These are phyloP conservation scores for Filosporella fistucella DNA, from an alignment of 495 filamentous ascomycete genomes.

Conservation along the genomic window DNA sequence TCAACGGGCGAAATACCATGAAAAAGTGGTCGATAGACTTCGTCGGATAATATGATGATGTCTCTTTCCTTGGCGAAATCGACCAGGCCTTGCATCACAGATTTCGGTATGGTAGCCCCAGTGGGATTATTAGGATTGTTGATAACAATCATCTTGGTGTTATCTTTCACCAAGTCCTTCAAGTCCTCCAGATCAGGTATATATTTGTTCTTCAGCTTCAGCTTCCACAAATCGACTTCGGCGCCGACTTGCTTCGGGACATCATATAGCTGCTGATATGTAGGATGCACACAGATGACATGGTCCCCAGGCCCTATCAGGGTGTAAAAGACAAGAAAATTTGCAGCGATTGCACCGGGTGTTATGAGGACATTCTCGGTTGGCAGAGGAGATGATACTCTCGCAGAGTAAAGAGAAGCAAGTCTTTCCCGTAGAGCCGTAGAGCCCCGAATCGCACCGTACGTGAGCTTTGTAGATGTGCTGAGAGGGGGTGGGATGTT, in stretches of 20 bases:
- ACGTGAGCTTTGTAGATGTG: constrained; percentile 53
- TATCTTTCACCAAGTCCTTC: constrained; percentile 59
- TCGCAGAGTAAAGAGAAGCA: constrained; percentile 60
- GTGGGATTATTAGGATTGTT: constrained; percentile 92
- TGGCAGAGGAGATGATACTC: constrained; percentile 45
- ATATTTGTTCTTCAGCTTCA: constrained; percentile 61
- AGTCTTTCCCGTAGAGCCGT: constrained; percentile 56
- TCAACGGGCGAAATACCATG: constrained; percentile 48
- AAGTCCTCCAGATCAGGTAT: constrained; percentile 65
- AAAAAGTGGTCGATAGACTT: constrained; percentile 89
- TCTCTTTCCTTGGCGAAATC: constrained; percentile 55
- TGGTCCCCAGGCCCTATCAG: constrained; percentile 78
- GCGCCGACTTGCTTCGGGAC: constrained; percentile 76
- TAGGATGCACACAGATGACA: constrained; percentile 85
- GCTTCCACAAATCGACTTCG: constrained; percentile 75
- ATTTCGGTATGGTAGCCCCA: constrained; percentile 62
- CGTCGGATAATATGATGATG: constrained; percentile 71
- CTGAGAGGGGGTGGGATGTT: constrained; percentile 25
- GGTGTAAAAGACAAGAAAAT: constrained; percentile 72
- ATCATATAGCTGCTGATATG: constrained; percentile 83
- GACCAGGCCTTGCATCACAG: constrained; percentile 56
- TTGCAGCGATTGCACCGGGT: constrained; percentile 78
- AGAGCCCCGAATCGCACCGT: constrained; percentile 69
- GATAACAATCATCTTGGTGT: constrained; percentile 62
- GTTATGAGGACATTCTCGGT: constrained; percentile 71